A percentile compares a stretch with the other conserved stretches of the same genome.
These are phyloP conservation scores for Psilocybe cyanescens DNA, from an alignment of 768 basidiomycete genomes.

Conservation along the genomic window DNA sequence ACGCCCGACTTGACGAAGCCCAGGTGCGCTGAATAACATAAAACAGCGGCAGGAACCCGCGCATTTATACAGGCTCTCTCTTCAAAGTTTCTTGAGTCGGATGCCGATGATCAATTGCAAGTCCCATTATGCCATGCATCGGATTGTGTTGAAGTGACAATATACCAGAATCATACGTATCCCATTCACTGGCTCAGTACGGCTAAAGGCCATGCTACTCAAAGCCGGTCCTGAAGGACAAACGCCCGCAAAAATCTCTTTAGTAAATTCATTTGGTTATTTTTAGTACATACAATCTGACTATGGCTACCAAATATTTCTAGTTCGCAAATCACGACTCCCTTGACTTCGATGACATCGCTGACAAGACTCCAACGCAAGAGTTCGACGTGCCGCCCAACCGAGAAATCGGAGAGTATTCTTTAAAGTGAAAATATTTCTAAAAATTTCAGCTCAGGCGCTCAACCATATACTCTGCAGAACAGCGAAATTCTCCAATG, in stretches of 20 bases:
- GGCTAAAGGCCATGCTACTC: constrained; percentile 78
- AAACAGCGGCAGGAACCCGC: constrained; percentile 3
- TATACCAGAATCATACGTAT: constrained; percentile 71
- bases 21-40: constrained; percentile 43
- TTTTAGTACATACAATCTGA: neutral
- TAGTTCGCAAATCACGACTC: constrained; percentile 81
- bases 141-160: neutral
- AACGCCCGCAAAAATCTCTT: constrained; percentile 70
- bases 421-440: constrained; percentile 62
- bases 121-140: neutral
- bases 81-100: constrained; percentile 79
- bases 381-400: constrained; percentile 72
- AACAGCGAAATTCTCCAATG: constrained; percentile 83
- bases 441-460: neutral
- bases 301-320: neutral
- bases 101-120: constrained; percentile 90
- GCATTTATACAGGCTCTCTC: neutral
- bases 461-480: constrained; percentile 39
- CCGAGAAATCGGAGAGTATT: constrained; percentile 83
- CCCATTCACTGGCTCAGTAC: constrained; percentile 88
- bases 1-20: constrained; percentile 71
- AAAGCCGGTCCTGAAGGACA: constrained; percentile 83
- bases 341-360: constrained; percentile 81
- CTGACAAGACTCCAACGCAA: constrained; percentile 66
- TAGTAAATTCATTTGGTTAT: constrained; percentile 51